Evolutionary conservation across 2,329 filamentous ascomycete genomes (phyloP).

Genomic region (Emergomyces pasteurianus): DNA sequence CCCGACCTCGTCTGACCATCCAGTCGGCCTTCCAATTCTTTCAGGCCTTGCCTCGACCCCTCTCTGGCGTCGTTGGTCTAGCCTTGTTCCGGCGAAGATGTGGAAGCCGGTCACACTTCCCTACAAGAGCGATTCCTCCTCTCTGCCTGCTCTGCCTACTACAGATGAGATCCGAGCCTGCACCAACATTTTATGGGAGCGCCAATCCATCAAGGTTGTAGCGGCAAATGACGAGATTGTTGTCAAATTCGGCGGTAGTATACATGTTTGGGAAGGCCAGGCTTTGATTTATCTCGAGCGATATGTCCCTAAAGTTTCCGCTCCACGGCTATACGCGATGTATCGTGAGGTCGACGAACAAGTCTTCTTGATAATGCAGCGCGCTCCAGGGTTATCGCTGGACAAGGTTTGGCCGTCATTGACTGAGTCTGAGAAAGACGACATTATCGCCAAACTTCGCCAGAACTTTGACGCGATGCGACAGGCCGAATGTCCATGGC

Average conservation of each 20-base stretch:
- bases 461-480: conserved; percentile 15
- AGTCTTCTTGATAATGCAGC: conserved; percentile 20
- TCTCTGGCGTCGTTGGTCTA: no score
- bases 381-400: conserved; percentile 13
- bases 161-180: conserved; percentile 18
- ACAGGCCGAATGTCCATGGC: conserved; percentile 15
- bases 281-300: conserved; percentile 18
- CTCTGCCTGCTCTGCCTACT: conserved; percentile 14
- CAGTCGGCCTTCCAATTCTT: no score
- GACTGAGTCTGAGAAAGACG: conserved; percentile 16
- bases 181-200: conserved; percentile 16
- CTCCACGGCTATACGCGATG: conserved; percentile 22
- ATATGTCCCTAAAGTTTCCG: conserved; percentile 17
- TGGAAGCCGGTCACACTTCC: conserved; percentile 17
- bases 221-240: conserved; percentile 17
- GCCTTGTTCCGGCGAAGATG: conserved; percentile 12
- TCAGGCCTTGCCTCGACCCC: no score
- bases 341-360: conserved; percentile 13
- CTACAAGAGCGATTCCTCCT: conserved; percentile 14
- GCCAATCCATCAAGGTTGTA: conserved; percentile 14
- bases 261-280: conserved; percentile 10
- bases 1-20: no score
- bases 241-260: conserved; percentile 16
- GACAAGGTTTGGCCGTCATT: conserved; percentile 17
- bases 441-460: conserved; percentile 17